phyloP scores from a whole-genome alignment of 805 yeast genomes.

The Nakazawaea ernobii region DNA sequence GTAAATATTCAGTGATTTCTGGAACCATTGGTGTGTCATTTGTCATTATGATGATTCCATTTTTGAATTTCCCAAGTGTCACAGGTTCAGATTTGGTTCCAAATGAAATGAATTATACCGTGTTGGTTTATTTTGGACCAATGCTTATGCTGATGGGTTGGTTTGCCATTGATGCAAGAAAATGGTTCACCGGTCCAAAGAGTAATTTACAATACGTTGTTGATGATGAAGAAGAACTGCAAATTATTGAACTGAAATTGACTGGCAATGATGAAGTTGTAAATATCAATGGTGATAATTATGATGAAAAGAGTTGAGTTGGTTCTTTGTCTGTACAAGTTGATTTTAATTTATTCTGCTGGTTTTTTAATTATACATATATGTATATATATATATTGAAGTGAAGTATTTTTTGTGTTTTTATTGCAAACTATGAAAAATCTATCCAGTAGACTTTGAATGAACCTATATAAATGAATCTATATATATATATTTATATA shows the following conservation, averaged over 20 bases:
- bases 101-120: conserved; percentile 59
- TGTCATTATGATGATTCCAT: conserved; percentile 51
- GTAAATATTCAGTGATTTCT: conserved; percentile 40
- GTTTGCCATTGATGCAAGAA: conserved; percentile 48
- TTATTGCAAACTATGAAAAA: no score
- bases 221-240: conserved; percentile 18
- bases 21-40: conserved; percentile 45
- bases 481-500: no score
- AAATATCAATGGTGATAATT: no score
- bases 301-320: no score
- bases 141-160: conserved; percentile 45
- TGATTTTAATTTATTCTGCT: no score
- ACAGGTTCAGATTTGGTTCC: conserved; percentile 31
- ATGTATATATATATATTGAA: no score
- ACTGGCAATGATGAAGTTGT: not conserved
- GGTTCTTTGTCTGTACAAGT: no score
- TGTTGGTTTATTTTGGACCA: conserved; percentile 55
- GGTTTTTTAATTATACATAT: no score
- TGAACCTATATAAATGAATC: no score
- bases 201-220: conserved; percentile 37
- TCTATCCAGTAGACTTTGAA: no score
- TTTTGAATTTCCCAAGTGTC: conserved; percentile 51
- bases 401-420: no score
- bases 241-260: conserved; percentile 8
- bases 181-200: conserved; percentile 58